Evolutionary conservation across 345 rosid species (phyloP).

Genomic region (Sapria himalayana): DNA sequence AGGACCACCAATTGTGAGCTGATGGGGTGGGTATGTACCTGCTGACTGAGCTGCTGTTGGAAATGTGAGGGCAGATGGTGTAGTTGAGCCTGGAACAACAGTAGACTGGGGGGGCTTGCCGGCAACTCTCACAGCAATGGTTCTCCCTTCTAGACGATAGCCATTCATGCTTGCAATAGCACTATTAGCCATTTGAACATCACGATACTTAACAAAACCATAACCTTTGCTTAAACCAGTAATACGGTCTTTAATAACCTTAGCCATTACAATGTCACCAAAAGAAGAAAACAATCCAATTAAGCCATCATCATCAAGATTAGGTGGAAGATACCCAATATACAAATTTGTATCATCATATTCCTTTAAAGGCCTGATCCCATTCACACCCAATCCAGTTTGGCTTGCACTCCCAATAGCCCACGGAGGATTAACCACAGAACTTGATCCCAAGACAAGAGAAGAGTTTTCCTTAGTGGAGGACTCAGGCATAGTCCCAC

Average conservation of each 20-base stretch:
- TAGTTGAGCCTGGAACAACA: slow-evolving; percentile 60
- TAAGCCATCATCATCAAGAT: slow-evolving; percentile 74
- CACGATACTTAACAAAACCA: slow-evolving; percentile 84
- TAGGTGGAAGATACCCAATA: slow-evolving; percentile 82
- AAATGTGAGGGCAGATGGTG: slow-evolving; percentile 33
- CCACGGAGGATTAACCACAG: slow-evolving; percentile 88
- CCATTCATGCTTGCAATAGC: slow-evolving; percentile 84
- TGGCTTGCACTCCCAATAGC: slow-evolving; percentile 40
- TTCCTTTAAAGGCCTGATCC: slow-evolving; percentile 45
- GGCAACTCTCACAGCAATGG: slow-evolving; percentile 89
- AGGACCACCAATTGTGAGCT: slow-evolving; percentile 51
- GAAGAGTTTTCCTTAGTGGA: slow-evolving; percentile 43
- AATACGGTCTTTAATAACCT: slow-evolving; percentile 73
- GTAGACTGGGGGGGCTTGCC: slow-evolving; percentile 82
- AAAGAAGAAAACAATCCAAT: slow-evolving; percentile 61
- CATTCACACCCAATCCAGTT: slow-evolving; percentile 64
- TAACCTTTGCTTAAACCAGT: slow-evolving; percentile 77
- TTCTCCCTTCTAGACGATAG: slow-evolving; percentile 58
- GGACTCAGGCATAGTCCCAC: slow-evolving; percentile 82
- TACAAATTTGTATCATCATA: slow-evolving; percentile 80
- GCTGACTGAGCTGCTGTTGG: slow-evolving; percentile 41
- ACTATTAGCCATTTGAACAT: slow-evolving; percentile 67
- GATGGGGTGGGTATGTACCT: slow-evolving; percentile 70
- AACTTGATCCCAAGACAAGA: slow-evolving; percentile 45
- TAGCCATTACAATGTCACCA: slow-evolving; percentile 93